Evolutionary conservation across 768 basidiomycete genomes (phyloP), one percentile per base, ranked within the genome.

Genomic region (Dendrothele bispora): DNA sequence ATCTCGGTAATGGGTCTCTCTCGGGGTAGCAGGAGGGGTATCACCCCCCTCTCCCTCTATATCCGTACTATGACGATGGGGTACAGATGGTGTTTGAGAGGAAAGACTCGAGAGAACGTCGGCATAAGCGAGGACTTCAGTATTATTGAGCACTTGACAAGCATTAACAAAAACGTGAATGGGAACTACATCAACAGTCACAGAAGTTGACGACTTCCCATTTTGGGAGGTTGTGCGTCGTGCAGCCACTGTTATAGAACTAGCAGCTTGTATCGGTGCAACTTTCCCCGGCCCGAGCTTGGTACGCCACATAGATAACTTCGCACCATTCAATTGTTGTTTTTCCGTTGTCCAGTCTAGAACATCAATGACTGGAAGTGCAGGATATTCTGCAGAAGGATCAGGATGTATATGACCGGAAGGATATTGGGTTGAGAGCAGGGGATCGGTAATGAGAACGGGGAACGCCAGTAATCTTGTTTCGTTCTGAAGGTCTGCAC

Each of bases 101-200:
- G n/a, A n/a, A n/a, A 51, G 39, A 17, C 47, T 51, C 7, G 54
- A 24, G n/a, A 62, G 50, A 45, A 77, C 74, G 7, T 79, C 70
- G 35, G 86, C 30, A 52, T 86, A 87, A 1, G 64, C 58, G 27
- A 79, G 58, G 37, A 73, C 65, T 50, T 62, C 70, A 42, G 63
- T 57, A 55, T 67, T 54, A 49, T 69, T 59, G 41, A 80, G 54
- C 17, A 73, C 54, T 46, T 69, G 61, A 27, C 65, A 75, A 38
- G 91, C 67, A 61, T 95, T 91, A 22, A 89, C 43, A 58, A 91
- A 90, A n/a, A 88, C 34, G 57, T 93, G 91, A 8, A 95, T 55
- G 8, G 92, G 86, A 8, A 70, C 69, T 7, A 80, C 40, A n/a
- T 61, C 59, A n/a, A 80, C 57, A 24, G n/a, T n/a, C n/a, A n/a